Evolutionary conservation across 768 basidiomycete genomes (phyloP).

Genomic region (Phylloporus sp.): DNA sequence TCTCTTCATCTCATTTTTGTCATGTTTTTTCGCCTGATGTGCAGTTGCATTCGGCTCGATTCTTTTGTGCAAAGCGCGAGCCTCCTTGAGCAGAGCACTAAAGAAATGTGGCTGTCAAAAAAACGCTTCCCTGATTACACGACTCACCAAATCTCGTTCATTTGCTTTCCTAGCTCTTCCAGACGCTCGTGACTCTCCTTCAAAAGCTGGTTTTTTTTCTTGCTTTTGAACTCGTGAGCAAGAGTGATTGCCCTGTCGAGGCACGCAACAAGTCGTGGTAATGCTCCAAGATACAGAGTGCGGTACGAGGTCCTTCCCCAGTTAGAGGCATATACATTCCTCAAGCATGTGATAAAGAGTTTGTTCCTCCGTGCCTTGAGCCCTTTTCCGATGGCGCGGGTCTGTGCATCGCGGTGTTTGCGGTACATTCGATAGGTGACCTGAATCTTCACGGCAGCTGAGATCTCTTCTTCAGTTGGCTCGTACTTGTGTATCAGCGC

Average conservation of each 20-base stretch:
- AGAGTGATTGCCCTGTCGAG: conserved; percentile 34
- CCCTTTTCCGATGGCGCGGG: conserved; percentile 12
- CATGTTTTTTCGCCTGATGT: conserved; percentile 19
- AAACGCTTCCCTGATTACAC: background rate
- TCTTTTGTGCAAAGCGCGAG: conserved; percentile 26
- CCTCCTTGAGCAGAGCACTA: conserved; percentile 28
- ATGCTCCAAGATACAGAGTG: conserved; percentile 32
- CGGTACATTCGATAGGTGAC: conserved; percentile 10
- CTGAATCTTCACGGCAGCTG: conserved; percentile 25
- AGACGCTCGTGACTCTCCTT: conserved; percentile 33
- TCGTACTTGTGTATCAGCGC: conserved; percentile 13
- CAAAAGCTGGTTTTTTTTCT: conserved; percentile 29
- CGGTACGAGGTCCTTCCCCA: conserved; percentile 35
- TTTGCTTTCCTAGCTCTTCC: conserved; percentile 30
- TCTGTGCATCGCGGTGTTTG: background rate
- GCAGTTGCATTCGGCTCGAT: conserved; percentile 31
- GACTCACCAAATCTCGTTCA: conserved; percentile 34
- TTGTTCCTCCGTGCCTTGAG: conserved; percentile 18
- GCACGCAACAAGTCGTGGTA: conserved; percentile 41
- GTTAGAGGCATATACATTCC: conserved; percentile 20
- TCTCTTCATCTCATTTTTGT: conserved; percentile 25
- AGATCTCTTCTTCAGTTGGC: conserved; percentile 26
- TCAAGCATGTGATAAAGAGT: conserved; percentile 29
- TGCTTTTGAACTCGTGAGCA: conserved; percentile 28
- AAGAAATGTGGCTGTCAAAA: background rate